Conservation (phyloP, 345 rosid species). For the Iberis pinnata region DNA sequence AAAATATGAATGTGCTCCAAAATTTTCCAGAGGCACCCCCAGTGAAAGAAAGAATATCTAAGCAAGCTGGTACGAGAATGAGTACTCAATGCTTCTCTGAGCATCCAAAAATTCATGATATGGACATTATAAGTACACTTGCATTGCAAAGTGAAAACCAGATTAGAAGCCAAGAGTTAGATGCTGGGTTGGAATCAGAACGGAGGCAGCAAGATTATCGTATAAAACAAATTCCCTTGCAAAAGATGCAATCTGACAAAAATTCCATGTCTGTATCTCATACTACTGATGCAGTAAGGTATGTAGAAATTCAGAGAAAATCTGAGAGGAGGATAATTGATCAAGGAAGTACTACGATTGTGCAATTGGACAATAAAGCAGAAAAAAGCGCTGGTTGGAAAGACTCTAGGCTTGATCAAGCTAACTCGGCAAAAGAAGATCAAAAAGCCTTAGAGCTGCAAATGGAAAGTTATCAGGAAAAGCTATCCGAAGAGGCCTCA, state of each 20-base stretch:
- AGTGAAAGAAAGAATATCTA: constrained; percentile 33
- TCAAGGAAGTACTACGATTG: constrained; percentile 36
- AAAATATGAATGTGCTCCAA: constrained; percentile 30
- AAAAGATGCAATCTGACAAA: constrained; percentile 34
- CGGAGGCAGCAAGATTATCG: constrained; percentile 31
- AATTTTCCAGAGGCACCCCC: constrained; percentile 27
- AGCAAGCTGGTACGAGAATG: constrained; percentile 31
- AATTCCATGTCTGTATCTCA: constrained; percentile 39
- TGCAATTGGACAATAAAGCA: constrained; percentile 28
- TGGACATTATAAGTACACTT: constrained; percentile 28
- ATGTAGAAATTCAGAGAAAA: constrained; percentile 33
- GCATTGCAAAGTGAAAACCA: constrained; percentile 33
- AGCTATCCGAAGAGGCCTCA: constrained; percentile 32
- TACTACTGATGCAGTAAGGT: constrained; percentile 30
- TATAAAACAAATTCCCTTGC: constrained; percentile 31
- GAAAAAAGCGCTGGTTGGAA: constrained; percentile 27
- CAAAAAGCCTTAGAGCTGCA: constrained; percentile 22
- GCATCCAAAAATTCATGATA: constrained; percentile 30
- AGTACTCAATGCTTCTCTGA: constrained; percentile 34
- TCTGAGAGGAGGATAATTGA: constrained; percentile 39
- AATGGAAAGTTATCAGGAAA: constrained; percentile 31
- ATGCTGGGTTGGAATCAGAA: constrained; percentile 32
- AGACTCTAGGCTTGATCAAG: constrained; percentile 29
- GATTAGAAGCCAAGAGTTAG: constrained; percentile 36
- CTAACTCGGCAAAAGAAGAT: constrained; percentile 30